Evolutionary conservation across 2,329 filamentous ascomycete species (phyloP), one percentile per base, ranked within the genome.

Genomic region (Myriosclerotinia curreyana): DNA sequence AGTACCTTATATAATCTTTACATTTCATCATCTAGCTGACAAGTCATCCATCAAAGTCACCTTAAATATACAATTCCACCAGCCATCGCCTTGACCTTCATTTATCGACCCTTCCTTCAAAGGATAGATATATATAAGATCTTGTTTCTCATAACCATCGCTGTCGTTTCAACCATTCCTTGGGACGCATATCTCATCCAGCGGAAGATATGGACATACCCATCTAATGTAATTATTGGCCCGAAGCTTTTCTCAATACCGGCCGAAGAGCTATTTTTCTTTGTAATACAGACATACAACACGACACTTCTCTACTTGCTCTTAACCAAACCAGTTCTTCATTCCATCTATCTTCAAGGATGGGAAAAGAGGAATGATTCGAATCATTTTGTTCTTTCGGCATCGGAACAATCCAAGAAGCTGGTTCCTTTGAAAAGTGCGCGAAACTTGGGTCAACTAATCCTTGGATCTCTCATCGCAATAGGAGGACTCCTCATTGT

Each of bases 181-280:
- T 92, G 89, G 89, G 89, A 92, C 71, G 89, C 87, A 11, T 90
- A 90, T 74, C 80, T 92, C 49, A 89, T 92, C 69, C 82, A 81
- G 68, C 83, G 79, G 62, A 77, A 80, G 52, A 82, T 92, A 71
- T 92, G 89, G 89, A 86, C 84, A 12, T 92, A 91, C 71, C 88
- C 89, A 1, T 76, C 80, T 14, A 78, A 85, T 71, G 88, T 83
- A 25, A 83, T 91, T 40, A 71, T 88, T 44, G 89, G 89, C 0
- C 80, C 80, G 0, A 86, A 80, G 1, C 73, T 90, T 20, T 84
- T 83, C 70, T 77, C 79, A n/a, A 89, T 92, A 22, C 89, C 89
- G 0, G 74, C 82, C 5, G 89, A 92, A 71, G 89, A 92, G 73
- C 75, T 91, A 5, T 91, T 91, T 76, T 92, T 92, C 80, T 92